Conservation (phyloP, 73 alveolate genomes). For the Paramecium biaurelia region DNA sequence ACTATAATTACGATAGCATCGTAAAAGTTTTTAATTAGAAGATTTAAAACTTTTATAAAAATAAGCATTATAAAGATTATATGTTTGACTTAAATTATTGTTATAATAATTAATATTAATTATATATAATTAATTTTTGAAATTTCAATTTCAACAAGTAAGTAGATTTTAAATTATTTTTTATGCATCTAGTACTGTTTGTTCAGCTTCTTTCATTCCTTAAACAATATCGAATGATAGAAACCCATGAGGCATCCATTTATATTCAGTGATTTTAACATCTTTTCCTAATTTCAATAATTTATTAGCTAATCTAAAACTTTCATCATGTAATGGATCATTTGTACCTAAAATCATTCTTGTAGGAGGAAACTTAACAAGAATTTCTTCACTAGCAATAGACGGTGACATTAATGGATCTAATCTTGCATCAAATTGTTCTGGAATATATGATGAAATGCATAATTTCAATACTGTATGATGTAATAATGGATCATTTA, state of each 20-base stretch:
- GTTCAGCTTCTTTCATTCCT: slow-evolving; percentile 59
- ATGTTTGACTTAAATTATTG: neutral
- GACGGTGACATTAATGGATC: slow-evolving; percentile 79
- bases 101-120: neutral
- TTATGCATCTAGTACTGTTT: slow-evolving; percentile 49
- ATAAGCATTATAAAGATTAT: neutral
- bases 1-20: neutral
- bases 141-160: neutral
- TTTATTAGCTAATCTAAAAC: slow-evolving; percentile 66
- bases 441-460: slow-evolving; percentile 73
- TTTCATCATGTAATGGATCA: slow-evolving; percentile 84
- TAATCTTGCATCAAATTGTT: slow-evolving; percentile 56
- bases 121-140: neutral
- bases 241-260: slow-evolving; percentile 67
- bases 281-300: slow-evolving; percentile 32
- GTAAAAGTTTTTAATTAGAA: neutral
- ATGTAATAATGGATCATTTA: slow-evolving; percentile 81
- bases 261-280: slow-evolving; percentile 49
- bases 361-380: slow-evolving; percentile 67
- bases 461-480: slow-evolving; percentile 77
- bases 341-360: slow-evolving; percentile 72
- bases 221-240: slow-evolving; percentile 48
- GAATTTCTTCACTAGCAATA: slow-evolving; percentile 61
- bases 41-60: neutral
- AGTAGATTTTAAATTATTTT: slow-evolving; percentile 3